Conservation (phyloP, 768 basidiomycete genomes). For the Xanthoconium stramineum region DNA sequence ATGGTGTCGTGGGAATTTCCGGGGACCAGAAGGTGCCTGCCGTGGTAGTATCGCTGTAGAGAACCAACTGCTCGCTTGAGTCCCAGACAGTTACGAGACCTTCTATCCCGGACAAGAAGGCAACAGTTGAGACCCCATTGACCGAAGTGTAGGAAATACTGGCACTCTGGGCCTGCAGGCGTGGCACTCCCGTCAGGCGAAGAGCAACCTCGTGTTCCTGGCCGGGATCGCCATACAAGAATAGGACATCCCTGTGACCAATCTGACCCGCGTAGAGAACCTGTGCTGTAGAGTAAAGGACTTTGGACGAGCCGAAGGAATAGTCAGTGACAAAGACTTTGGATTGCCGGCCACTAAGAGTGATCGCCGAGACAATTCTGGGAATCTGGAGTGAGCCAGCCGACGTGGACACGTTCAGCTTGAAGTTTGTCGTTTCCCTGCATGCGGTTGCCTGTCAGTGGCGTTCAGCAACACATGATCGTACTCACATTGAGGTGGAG, state of each 20-base stretch:
- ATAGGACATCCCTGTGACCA: slow-evolving; percentile 59
- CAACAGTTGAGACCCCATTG: slow-evolving; percentile 42
- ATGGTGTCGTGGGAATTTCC: slow-evolving; percentile 42
- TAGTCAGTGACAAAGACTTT: slow-evolving; percentile 74
- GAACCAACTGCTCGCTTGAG: slow-evolving; percentile 60
- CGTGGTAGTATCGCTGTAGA: slow-evolving; percentile 64
- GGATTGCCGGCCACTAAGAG: slow-evolving; percentile 66
- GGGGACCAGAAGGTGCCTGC: slow-evolving; percentile 79
- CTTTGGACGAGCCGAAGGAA: slow-evolving; percentile 58
- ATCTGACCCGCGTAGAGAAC: slow-evolving; percentile 66
- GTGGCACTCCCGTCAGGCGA: slow-evolving; percentile 45
- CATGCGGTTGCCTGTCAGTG: background rate
- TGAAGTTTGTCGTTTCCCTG: slow-evolving; percentile 46
- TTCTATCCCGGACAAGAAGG: slow-evolving; percentile 52
- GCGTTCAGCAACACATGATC: background rate
- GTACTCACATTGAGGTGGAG: slow-evolving; percentile 62
- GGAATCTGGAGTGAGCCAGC: slow-evolving; percentile 56
- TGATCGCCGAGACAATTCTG: slow-evolving; percentile 47
- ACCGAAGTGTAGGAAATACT: slow-evolving; percentile 23
- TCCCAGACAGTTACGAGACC: slow-evolving; percentile 66
- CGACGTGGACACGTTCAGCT: slow-evolving; percentile 55
- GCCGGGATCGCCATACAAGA: slow-evolving; percentile 53
- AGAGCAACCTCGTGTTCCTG: slow-evolving; percentile 58
- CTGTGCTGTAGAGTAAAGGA: slow-evolving; percentile 70
- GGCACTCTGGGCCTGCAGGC: slow-evolving; percentile 28